Conservation (phyloP, 192 early-diverging fungal species). For the Backusella luteola region DNA sequence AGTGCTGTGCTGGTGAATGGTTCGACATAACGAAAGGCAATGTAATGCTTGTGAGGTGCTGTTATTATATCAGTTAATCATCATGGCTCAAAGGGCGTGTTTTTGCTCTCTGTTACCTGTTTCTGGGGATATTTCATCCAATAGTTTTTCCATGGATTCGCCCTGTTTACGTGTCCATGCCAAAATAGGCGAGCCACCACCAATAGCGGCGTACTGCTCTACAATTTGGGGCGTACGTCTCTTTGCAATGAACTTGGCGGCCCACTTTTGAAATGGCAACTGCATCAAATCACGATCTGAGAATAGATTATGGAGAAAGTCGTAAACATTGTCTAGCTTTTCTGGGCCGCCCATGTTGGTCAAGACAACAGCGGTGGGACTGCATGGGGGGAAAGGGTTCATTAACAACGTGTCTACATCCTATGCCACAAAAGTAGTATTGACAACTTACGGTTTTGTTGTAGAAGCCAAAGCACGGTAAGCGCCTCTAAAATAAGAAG, state of each 20-base stretch:
- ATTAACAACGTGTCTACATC: too few relatives aligned
- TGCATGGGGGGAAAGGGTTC: neutral
- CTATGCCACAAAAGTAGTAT: neutral
- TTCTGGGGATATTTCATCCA: conserved; percentile 74
- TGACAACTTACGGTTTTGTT: neutral
- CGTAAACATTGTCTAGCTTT: conserved; percentile 70
- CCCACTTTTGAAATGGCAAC: conserved; percentile 73
- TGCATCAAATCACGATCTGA: conserved; percentile 91
- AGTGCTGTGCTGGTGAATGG: conserved; percentile 78
- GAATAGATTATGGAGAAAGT: conserved; percentile 84
- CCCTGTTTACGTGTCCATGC: conserved; percentile 91
- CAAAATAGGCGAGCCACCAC: conserved; percentile 92
- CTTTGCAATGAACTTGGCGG: conserved; percentile 76
- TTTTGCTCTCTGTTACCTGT: conserved; percentile 50
- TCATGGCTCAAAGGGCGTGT: neutral
- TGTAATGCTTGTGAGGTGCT: conserved; percentile 84
- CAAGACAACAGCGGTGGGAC: conserved; percentile 79
- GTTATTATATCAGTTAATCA: too few relatives aligned
- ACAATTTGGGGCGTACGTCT: conserved; percentile 82
- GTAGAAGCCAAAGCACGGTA: neutral
- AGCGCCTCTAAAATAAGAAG: neutral
- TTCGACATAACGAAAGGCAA: conserved; percentile 89
- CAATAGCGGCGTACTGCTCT: conserved; percentile 90
- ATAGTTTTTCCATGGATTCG: conserved; percentile 64
- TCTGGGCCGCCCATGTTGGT: conserved; percentile 95